Base-by-base conservation (phyloP, 2,329 filamentous ascomycete species). In the Stachybotrys echinatus region DNA sequence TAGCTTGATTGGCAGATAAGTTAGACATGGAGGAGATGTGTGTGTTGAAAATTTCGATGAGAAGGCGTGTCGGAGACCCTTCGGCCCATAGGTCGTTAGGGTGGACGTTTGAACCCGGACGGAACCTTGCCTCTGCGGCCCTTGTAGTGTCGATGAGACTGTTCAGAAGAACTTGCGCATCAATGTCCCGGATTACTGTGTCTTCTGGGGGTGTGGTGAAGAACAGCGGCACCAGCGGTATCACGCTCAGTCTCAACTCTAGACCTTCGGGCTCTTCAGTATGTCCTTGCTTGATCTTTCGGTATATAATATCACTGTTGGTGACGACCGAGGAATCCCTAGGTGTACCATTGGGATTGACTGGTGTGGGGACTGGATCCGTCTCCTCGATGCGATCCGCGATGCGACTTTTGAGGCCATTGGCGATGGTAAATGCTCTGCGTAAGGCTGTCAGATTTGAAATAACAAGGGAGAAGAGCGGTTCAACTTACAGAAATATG, bases 351-450 rank as follows among this genome's bases (percentile, higher is more conserved):
- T n/a, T n/a, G n/a, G n/a, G n/a, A n/a, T n/a, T n/a, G n/a, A n/a
- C n/a, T n/a, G n/a, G n/a, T n/a, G n/a, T n/a, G n/a, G n/a, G n/a
- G n/a, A n/a, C n/a, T n/a, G n/a, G n/a, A n/a, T n/a, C n/a, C n/a
- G n/a, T n/a, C n/a, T n/a, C n/a, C n/a, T n/a, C n/a, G n/a, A n/a
- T n/a, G n/a, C n/a, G 18, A 21, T 42, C 39, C 8, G 42, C 42
- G 3, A 60, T 38, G 6, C 58, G 50, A 23, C 57, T 56, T 22
- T 58, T 60, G 19, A 60, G 42, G 18, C 55, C 57, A n/a, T 60
- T 52, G 4, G 58, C 52, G 19, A 60, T 59, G 27, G 52, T 59
- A 42, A 54, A 59, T 17, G 54, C 47, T 8, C 57, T 59, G 2
- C 12, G n/a, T 3, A 12, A 8, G 2, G 12, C 53, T 18, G 52